Percentiles rank a stretch among this genome's conserved stretches.
phyloP scores from a whole-genome alignment of 768 basidiomycete species.

The Gautieria morchelliformis region DNA sequence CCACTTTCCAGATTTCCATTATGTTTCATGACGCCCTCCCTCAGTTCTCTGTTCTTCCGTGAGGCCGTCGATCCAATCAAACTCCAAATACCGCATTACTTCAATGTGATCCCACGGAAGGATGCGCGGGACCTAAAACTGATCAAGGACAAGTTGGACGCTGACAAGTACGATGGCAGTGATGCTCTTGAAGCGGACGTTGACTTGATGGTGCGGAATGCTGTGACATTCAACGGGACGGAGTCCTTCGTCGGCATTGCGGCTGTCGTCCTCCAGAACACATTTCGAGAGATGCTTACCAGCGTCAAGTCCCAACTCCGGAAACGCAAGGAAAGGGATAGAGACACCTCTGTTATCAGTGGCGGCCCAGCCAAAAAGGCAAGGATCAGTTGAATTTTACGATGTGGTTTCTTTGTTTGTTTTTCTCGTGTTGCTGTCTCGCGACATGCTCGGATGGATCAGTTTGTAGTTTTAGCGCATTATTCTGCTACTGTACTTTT shows the following conservation, averaged over 20 bases:
- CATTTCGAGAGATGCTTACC: slow-evolving; percentile 43
- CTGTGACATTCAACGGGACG: slow-evolving; percentile 77
- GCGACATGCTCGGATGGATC: background rate
- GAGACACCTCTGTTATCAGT: background rate
- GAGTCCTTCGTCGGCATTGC: slow-evolving; percentile 71
- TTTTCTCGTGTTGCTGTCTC: background rate
- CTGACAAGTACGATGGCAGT: slow-evolving; percentile 70
- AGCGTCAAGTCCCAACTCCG: slow-evolving; percentile 42
- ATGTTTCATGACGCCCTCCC: background rate
- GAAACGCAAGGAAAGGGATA: slow-evolving; percentile 55
- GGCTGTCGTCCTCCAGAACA: slow-evolving; percentile 40
- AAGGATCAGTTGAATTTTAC: background rate
- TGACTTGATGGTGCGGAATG: slow-evolving; percentile 81
- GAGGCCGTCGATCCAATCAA: slow-evolving; percentile 83
- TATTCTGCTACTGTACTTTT: background rate
- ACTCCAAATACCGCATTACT: slow-evolving; percentile 80
- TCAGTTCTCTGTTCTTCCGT: slow-evolving; percentile 43
- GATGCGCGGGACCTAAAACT: slow-evolving; percentile 81
- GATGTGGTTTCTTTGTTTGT: background rate
- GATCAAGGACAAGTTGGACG: slow-evolving; percentile 72
- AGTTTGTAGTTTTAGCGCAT: slow-evolving; percentile 7
- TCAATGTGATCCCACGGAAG: slow-evolving; percentile 73
- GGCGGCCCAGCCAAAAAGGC: slow-evolving; percentile 1
- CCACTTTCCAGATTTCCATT: slow-evolving; percentile 8
- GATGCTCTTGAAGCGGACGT: slow-evolving; percentile 80